Evolutionary conservation across 768 basidiomycete genomes (phyloP).

Genomic region (Gloeophyllum trabeum): DNA sequence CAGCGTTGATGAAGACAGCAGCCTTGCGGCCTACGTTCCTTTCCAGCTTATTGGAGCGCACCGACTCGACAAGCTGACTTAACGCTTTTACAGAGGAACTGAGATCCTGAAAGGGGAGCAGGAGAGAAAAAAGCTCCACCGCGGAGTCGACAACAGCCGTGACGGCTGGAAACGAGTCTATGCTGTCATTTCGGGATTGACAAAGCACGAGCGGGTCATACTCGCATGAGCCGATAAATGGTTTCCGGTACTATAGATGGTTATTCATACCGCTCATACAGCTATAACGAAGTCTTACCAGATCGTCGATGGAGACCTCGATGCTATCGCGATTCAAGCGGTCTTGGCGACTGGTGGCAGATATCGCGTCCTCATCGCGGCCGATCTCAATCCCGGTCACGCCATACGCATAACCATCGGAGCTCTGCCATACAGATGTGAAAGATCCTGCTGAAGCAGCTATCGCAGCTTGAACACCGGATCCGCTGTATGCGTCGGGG

Average conservation of each 20-base stretch:
- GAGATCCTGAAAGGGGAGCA: slow-evolving; percentile 73
- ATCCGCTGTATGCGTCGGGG: slow-evolving; percentile 73
- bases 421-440: slow-evolving; percentile 73
- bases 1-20: slow-evolving; percentile 73
- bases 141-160: slow-evolving; percentile 84
- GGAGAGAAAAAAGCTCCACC: slow-evolving; percentile 72
- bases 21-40: slow-evolving; percentile 80
- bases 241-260: slow-evolving; percentile 49
- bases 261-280: too few relatives aligned
- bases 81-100: slow-evolving; percentile 41
- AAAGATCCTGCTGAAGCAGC: slow-evolving; percentile 78
- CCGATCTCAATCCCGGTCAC: slow-evolving; percentile 62
- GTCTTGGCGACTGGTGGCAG: slow-evolving; percentile 26
- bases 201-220: slow-evolving; percentile 75
- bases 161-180: slow-evolving; percentile 63
- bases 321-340: slow-evolving; percentile 67
- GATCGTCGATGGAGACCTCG: slow-evolving; percentile 65
- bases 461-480: slow-evolving; percentile 86
- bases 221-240: slow-evolving; percentile 76
- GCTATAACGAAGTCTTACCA: slow-evolving; percentile 41
- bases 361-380: too few relatives aligned
- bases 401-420: slow-evolving; percentile 89
- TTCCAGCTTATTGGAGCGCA: slow-evolving; percentile 70
- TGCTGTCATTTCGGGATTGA: slow-evolving; percentile 33
- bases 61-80: slow-evolving; percentile 48